These are phyloP conservation scores for Ceratonia siliqua DNA, from an alignment of 306 rosid species.

Conservation along the genomic window DNA sequence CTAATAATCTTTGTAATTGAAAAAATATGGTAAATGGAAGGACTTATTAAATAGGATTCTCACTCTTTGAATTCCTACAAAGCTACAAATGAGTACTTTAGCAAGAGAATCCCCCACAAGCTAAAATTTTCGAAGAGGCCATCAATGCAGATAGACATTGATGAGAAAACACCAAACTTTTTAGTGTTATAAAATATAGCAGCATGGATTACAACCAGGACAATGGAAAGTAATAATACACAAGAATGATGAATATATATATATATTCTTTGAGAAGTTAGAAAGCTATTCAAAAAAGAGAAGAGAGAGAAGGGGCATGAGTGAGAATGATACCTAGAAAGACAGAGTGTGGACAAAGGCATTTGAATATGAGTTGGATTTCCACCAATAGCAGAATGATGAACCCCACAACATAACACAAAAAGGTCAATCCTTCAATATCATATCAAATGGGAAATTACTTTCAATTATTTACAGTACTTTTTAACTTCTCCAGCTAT, in stretches of 20 bases:
- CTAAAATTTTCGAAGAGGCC: constrained; percentile 11
- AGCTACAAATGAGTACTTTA: constrained; percentile 32
- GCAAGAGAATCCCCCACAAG: neutral
- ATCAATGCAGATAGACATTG: neutral
- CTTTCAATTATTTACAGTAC: too few species aligned
- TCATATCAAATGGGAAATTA: too few species aligned
- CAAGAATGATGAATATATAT: constrained; percentile 28
- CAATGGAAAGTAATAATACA: constrained; percentile 11
- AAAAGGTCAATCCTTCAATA: too few species aligned
- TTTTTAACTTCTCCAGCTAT: too few species aligned
- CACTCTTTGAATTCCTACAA: neutral
- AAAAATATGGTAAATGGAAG: too few species aligned
- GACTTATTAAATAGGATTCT: constrained; percentile 1
- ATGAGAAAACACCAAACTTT: neutral
- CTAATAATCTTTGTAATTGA: too few species aligned
- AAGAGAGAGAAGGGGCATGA: neutral
- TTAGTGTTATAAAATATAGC: neutral
- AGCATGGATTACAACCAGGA: constrained; percentile 26
- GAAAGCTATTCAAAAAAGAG: neutral
- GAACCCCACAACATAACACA: constrained; percentile 41
- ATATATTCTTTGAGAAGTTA: constrained; percentile 10
- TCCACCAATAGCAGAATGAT: constrained; percentile 45
- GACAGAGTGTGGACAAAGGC: constrained; percentile 41
- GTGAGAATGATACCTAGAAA: constrained; percentile 39
- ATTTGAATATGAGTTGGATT: constrained; percentile 55